A percentile compares a stretch with the other conserved stretches of the same genome.
Conservation (phyloP, 2,329 filamentous ascomycete genomes). For the Botrytis cinerea region DNA sequence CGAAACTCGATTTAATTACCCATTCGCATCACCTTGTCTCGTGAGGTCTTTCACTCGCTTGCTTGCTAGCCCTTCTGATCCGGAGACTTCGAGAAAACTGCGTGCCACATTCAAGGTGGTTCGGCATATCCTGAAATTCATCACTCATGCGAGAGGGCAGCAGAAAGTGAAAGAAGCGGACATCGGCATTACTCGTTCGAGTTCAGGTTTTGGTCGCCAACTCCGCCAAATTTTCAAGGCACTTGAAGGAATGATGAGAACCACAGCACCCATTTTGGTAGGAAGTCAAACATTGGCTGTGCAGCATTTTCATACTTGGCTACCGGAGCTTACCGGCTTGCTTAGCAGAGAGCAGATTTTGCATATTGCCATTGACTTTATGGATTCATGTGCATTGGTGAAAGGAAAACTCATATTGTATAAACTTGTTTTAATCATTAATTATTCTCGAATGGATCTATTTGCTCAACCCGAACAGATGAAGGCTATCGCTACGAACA, state of each 20-base stretch:
- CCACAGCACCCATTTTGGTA: constrained; percentile 78
- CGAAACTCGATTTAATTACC: constrained; percentile 86
- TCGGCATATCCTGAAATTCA: constrained; percentile 89
- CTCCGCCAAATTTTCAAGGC: constrained; percentile 86
- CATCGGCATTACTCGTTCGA: constrained; percentile 78
- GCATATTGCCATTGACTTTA: constrained; percentile 87
- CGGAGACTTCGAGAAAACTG: constrained; percentile 79
- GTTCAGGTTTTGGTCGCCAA: constrained; percentile 75
- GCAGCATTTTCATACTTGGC: constrained; percentile 95
- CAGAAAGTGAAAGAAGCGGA: constrained; percentile 86
- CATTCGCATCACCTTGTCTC: constrained; percentile 85
- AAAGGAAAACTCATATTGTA: constrained; percentile 91
- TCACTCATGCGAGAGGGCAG: constrained; percentile 82
- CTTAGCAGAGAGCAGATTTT: constrained; percentile 82
- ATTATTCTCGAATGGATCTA: constrained; percentile 79
- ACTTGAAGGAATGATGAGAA: constrained; percentile 86
- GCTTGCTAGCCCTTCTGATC: constrained; percentile 78
- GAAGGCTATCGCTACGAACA: constrained; percentile 74
- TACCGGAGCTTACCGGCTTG: constrained; percentile 82
- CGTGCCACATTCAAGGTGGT: constrained; percentile 94
- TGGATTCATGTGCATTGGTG: constrained; percentile 84
- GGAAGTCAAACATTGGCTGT: constrained; percentile 94
- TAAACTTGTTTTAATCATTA: constrained; percentile 89
- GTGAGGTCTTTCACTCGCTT: constrained; percentile 84
- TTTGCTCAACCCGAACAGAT: constrained; percentile 79